A percentile compares a stretch with the other conserved stretches of the same genome.
Evolutionary conservation across 2,329 filamentous ascomycete species (phyloP).

Genomic region (Fusarium longipes): DNA sequence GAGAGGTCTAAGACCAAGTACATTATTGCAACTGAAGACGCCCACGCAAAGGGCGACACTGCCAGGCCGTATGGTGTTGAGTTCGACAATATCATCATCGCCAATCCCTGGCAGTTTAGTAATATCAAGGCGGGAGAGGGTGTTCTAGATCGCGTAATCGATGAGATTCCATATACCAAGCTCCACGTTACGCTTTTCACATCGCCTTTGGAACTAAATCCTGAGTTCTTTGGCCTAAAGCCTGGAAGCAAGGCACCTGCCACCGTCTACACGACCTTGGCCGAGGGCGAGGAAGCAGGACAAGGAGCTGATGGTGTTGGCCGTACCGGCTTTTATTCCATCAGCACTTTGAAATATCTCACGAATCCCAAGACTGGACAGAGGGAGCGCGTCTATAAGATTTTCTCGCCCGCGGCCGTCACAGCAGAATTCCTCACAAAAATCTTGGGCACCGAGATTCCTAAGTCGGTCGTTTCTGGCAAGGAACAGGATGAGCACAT

Average conservation of each 20-base stretch:
- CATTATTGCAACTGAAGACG: conserved; percentile 54
- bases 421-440: conserved; percentile 64
- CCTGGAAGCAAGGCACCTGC: conserved; percentile 71
- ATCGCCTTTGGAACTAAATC: conserved; percentile 77
- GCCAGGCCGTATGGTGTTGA: conserved; percentile 59
- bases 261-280: conserved; percentile 85
- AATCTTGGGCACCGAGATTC: conserved; percentile 62
- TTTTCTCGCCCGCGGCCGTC: conserved; percentile 68
- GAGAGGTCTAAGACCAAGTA: conserved; percentile 63
- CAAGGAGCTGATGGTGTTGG: conserved; percentile 71
- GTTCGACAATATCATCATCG: conserved; percentile 86
- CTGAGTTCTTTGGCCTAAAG: conserved; percentile 76
- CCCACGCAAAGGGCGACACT: conserved; percentile 31
- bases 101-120: conserved; percentile 85
- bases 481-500: conserved; percentile 58
- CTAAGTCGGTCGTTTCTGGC: conserved; percentile 53
- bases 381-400: conserved; percentile 72
- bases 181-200: conserved; percentile 92
- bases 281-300: conserved; percentile 63
- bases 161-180: conserved; percentile 84
- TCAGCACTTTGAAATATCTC: conserved; percentile 76
- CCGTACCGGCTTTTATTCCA: conserved; percentile 83
- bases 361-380: conserved; percentile 68
- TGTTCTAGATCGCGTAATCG: conserved; percentile 76
- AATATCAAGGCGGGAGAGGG: conserved; percentile 71